Evolutionary conservation across 352 stramenopile species (phyloP).

Genomic region (Sclerospora graminicola): DNA sequence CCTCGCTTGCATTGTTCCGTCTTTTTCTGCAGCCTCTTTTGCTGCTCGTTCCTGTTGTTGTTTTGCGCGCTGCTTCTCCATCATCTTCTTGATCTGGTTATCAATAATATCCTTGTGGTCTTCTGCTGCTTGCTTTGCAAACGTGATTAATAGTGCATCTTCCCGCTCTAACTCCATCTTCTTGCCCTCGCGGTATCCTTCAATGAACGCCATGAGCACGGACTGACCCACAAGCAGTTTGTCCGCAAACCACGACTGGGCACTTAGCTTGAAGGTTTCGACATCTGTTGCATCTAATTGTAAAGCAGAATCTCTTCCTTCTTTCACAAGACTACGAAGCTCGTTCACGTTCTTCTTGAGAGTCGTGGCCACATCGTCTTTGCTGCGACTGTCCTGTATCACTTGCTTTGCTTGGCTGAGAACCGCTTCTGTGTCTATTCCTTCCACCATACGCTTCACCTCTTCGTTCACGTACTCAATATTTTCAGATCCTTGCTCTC

Average conservation of each 20-base stretch:
- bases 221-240: slow-evolving; percentile 76
- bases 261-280: slow-evolving; percentile 41
- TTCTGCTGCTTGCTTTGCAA: slow-evolving; percentile 63
- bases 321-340: slow-evolving; percentile 52
- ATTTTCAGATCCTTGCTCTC: slow-evolving; percentile 38
- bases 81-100: slow-evolving; percentile 55
- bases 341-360: slow-evolving; percentile 63
- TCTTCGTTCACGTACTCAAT: slow-evolving; percentile 45
- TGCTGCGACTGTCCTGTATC: slow-evolving; percentile 52
- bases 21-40: slow-evolving; percentile 5
- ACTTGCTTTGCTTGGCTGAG: slow-evolving; percentile 42
- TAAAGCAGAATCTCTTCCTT: slow-evolving; percentile 43
- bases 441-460: slow-evolving; percentile 35
- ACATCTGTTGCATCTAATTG: slow-evolving; percentile 53
- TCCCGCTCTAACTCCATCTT: slow-evolving; percentile 60
- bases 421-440: slow-evolving; percentile 54
- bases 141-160: slow-evolving; percentile 61
- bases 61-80: slow-evolving; percentile 50
- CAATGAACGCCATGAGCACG: slow-evolving; percentile 76
- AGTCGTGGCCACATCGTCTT: slow-evolving; percentile 57
- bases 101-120: slow-evolving; percentile 65
- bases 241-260: slow-evolving; percentile 74
- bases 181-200: slow-evolving; percentile 74
- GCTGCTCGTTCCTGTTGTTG: slow-evolving; percentile 23
- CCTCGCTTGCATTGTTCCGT: slow-evolving; percentile 1